A percentile compares a stretch with the other conserved stretches of the same genome.
Conservation (phyloP, 208 protist species). For the Trichomonas tenax region DNA sequence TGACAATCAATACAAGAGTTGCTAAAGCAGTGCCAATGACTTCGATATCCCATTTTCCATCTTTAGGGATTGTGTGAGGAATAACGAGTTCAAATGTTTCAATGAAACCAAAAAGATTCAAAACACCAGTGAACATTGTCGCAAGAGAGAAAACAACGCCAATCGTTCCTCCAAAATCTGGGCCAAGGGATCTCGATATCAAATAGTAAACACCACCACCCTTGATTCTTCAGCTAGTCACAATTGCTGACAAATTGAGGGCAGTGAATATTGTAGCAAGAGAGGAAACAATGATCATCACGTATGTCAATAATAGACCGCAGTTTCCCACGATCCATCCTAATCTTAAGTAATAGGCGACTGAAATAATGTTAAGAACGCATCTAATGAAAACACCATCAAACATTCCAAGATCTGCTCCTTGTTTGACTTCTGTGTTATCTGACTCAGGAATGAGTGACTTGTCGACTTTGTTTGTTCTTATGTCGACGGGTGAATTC, state of each 20-base stretch:
- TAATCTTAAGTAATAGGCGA: not conserved
- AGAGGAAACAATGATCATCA: not conserved
- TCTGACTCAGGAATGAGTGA: not conserved
- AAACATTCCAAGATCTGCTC: not conserved
- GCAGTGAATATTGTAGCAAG: not conserved
- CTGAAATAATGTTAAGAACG: not conserved
- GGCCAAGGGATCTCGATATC: not conserved
- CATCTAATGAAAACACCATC: not conserved
- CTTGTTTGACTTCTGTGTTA: not conserved
- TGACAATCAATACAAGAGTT: not conserved
- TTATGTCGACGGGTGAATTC: not conserved
- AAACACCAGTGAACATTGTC: not conserved
- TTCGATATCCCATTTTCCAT: not conserved
- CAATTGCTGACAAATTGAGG: not conserved
- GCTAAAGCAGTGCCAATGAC: not conserved
- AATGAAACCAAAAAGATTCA: not conserved
- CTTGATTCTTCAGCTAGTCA: not conserved
- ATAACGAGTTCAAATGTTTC: not conserved
- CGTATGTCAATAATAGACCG: not conserved
- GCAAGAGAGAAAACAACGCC: slow-evolving; percentile 11
- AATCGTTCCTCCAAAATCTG: slow-evolving; percentile 20
- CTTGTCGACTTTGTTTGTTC: not conserved
- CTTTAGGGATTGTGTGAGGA: not conserved
- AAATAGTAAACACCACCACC: slow-evolving; percentile 18
- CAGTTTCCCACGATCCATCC: not conserved